phyloP scores from a whole-genome alignment of 2,329 filamentous ascomycete species.

The Aureobasidium lini region DNA sequence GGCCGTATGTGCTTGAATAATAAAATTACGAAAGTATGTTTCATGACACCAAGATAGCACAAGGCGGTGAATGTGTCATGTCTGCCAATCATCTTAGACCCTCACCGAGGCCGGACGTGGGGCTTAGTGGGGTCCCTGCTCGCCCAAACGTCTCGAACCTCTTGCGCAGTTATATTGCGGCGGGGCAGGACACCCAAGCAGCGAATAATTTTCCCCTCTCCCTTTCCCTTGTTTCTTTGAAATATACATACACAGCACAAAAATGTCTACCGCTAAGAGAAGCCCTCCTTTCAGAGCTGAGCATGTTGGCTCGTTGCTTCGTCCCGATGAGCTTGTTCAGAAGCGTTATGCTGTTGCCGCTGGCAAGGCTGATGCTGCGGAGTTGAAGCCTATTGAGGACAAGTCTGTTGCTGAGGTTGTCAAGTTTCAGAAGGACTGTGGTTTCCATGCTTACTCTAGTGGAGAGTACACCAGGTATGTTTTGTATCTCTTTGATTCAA shows the following conservation, averaged over 20 bases:
- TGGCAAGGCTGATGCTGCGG: conserved; percentile 20
- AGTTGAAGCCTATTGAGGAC: conserved; percentile 25
- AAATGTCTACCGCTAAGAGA: conserved; percentile 10
- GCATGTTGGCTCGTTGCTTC: conserved; percentile 63
- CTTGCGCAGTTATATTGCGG: not conserved
- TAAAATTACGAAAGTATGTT: too few relatives aligned
- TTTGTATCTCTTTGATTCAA: not conserved
- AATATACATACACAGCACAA: not conserved
- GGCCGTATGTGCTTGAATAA: not conserved
- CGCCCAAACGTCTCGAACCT: not conserved
- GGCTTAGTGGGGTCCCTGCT: conserved; percentile 3
- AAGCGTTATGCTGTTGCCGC: conserved; percentile 45
- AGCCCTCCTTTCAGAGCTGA: conserved; percentile 59
- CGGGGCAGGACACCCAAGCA: not conserved
- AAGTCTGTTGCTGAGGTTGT: conserved; percentile 27
- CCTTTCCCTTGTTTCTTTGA: not conserved
- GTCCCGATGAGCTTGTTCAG: conserved; percentile 54
- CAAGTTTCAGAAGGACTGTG: conserved; percentile 27
- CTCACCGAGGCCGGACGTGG: not conserved
- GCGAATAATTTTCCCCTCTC: not conserved
- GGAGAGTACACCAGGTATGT: conserved; percentile 26
- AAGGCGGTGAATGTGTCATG: not conserved
- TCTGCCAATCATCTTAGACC: not conserved
- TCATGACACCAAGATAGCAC: too few relatives aligned
- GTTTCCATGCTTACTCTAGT: conserved; percentile 27